Evolutionary conservation across 2,329 filamentous ascomycete species (phyloP), one percentile per base, ranked within the genome.

Genomic region (Alternaria atra): DNA sequence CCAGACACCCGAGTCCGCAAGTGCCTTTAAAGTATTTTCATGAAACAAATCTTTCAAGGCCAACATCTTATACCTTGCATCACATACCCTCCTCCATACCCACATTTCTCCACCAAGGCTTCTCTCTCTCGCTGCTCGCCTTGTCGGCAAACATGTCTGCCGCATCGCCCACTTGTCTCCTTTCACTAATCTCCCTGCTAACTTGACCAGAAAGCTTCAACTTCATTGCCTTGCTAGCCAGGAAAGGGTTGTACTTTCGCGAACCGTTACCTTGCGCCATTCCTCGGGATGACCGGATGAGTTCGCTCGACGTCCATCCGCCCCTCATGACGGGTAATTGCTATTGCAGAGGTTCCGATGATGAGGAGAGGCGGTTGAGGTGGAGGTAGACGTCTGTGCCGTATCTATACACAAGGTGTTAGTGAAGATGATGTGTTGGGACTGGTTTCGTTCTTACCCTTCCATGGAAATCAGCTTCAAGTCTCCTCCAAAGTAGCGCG

Each of bases 381-480:
- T 99, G 95, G 48, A 99, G 91, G 82, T 99, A 99, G 53, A 98
- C 95, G 77, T 99, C 95, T 52, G 95, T 99, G 68, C 95, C 95
- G 80, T 99, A 99, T 60, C 94, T 97, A 47, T 10, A 13, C 9
- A 58, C 15, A 27, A 3, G 32, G 52, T 66, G 64, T 66, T 52
- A 79, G 73, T 53, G 17, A 29, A 15, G 20, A 20, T 15, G 34
- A 15, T 12, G 15, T 44, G 42, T 46, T 20, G 17, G 17, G 35
- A 8, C 15, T 23, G 8, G 40, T 17, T 35, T 23, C 3, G 25
- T 30, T 73, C 91, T 85, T 84, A 97, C 92, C 95, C 95, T 84
- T 99, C 95, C 95, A 99, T 99, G 79, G 93, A 97, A 75, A 99
- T 99, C 78, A 99, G 81, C 81, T 98, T 98, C 73, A 99, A 80